Evolutionary conservation across 768 basidiomycete species (phyloP).

Genomic region (Phlegmacium glaucopus): DNA sequence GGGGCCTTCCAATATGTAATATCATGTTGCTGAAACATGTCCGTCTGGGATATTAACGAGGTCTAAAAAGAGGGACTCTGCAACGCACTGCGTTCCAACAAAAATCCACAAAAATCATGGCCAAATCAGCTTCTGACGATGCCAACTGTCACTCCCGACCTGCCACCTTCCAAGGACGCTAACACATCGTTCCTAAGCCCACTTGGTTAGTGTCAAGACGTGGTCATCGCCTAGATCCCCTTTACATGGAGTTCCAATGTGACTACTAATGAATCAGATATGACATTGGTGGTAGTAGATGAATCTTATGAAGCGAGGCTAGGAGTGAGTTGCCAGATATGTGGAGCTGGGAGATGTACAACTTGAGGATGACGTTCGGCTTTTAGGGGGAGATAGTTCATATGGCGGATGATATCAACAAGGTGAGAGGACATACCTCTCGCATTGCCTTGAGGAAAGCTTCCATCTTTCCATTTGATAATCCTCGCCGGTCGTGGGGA

Average conservation of each 20-base stretch:
- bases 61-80: too few species aligned
- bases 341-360: constrained; percentile 77
- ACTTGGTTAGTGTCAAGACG: constrained; percentile 66
- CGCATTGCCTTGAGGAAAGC: constrained; percentile 76
- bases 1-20: too few species aligned
- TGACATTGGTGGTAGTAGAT: background rate
- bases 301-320: constrained; percentile 20
- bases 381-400: constrained; percentile 29
- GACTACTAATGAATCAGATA: constrained; percentile 50
- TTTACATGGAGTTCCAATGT: constrained; percentile 79
- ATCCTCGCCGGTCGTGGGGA: constrained; percentile 67
- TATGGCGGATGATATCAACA: background rate
- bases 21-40: too few species aligned
- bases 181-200: constrained; percentile 70
- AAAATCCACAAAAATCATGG: too few species aligned
- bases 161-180: constrained; percentile 49
- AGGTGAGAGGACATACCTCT: constrained; percentile 50
- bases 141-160: constrained; percentile 71
- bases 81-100: too few species aligned
- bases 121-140: constrained; percentile 53
- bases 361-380: constrained; percentile 85
- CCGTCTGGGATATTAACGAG: too few species aligned
- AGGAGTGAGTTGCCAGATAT: constrained; percentile 84
- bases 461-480: constrained; percentile 69
- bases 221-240: constrained; percentile 66